phyloP scores from a whole-genome alignment of 73 alveolate genomes.

The Loxodes magnus region DNA sequence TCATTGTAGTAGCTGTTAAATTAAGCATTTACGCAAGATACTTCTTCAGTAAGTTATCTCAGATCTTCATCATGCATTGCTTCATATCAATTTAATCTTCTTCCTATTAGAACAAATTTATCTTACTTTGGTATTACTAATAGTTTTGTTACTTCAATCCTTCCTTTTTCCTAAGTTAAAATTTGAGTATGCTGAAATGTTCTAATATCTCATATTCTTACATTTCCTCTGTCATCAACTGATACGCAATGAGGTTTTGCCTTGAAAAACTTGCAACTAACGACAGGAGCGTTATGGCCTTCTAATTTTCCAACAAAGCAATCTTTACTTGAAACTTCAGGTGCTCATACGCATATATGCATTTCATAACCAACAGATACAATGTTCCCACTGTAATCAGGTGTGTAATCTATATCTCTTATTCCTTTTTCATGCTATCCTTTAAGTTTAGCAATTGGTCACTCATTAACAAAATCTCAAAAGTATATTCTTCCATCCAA shows the following conservation, averaged over 20 bases:
- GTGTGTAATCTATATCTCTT: slow-evolving; percentile 66
- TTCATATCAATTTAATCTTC: slow-evolving; percentile 32
- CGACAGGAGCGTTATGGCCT: slow-evolving; percentile 78
- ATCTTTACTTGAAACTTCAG: slow-evolving; percentile 51
- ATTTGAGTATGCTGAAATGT: slow-evolving; percentile 44
- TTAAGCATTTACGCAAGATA: slow-evolving; percentile 46
- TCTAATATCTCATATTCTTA: slow-evolving; percentile 74
- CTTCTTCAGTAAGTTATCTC: slow-evolving; percentile 27
- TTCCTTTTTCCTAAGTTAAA: slow-evolving; percentile 31
- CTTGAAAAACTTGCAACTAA: slow-evolving; percentile 53
- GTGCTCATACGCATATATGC: slow-evolving; percentile 69
- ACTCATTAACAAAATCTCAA: slow-evolving; percentile 54
- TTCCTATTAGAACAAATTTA: slow-evolving; percentile 32
- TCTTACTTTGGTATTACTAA: slow-evolving; percentile 22
- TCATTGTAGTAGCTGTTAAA: slow-evolving; percentile 59
- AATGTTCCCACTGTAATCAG: slow-evolving; percentile 68
- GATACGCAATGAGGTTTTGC: slow-evolving; percentile 62
- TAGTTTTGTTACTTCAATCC: slow-evolving; percentile 21
- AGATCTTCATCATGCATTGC: slow-evolving; percentile 22
- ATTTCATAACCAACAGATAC: slow-evolving; percentile 87
- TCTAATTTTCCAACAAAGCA: slow-evolving; percentile 65
- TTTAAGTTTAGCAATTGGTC: slow-evolving; percentile 44
- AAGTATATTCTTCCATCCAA: slow-evolving; percentile 69
- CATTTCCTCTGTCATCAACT: slow-evolving; percentile 67
- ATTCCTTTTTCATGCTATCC: slow-evolving; percentile 71